Evolutionary conservation across 208 protist genomes (phyloP).

Genomic region (Angomonas deanei): DNA sequence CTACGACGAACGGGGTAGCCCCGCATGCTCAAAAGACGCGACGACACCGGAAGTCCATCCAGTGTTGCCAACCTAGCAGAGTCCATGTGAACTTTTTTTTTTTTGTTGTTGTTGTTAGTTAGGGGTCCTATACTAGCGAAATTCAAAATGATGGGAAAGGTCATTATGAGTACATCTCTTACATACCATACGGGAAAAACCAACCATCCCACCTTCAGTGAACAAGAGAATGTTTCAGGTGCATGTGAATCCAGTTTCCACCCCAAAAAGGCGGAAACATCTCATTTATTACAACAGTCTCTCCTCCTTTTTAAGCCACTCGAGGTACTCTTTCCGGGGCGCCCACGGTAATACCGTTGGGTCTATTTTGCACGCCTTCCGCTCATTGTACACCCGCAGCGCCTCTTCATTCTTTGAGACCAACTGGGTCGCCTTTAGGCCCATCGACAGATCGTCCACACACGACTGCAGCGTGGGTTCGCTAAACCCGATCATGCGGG

Average conservation of each 20-base stretch:
- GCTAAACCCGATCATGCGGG: constrained; percentile 80
- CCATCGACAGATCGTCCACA: constrained; percentile 52
- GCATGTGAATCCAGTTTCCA: too few relatives aligned
- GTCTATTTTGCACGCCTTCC: constrained; percentile 51
- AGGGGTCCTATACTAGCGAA: not conserved
- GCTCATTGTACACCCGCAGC: constrained; percentile 25
- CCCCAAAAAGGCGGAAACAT: too few relatives aligned
- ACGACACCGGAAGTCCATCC: not conserved
- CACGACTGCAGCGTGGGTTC: constrained; percentile 79
- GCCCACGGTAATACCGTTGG: constrained; percentile 58
- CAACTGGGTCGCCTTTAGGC: constrained; percentile 35
- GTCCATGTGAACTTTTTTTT: not conserved
- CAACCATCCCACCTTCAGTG: too few relatives aligned
- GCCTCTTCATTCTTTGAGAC: constrained; percentile 28
- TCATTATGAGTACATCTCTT: not conserved
- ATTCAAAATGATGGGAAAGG: not conserved
- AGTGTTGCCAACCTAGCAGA: not conserved
- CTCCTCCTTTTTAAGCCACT: constrained; percentile 54
- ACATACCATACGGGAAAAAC: not conserved
- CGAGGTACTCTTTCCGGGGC: constrained; percentile 53
- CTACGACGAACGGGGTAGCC: constrained; percentile 8
- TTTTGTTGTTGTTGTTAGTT: not conserved
- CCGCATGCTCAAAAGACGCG: constrained; percentile 12
- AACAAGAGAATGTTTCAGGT: too few relatives aligned
- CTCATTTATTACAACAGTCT: too few relatives aligned